Evolutionary conservation across 371 early-diverging fungal species (phyloP).

Genomic region (Hamiltosporidium tvaerminnensis): DNA sequence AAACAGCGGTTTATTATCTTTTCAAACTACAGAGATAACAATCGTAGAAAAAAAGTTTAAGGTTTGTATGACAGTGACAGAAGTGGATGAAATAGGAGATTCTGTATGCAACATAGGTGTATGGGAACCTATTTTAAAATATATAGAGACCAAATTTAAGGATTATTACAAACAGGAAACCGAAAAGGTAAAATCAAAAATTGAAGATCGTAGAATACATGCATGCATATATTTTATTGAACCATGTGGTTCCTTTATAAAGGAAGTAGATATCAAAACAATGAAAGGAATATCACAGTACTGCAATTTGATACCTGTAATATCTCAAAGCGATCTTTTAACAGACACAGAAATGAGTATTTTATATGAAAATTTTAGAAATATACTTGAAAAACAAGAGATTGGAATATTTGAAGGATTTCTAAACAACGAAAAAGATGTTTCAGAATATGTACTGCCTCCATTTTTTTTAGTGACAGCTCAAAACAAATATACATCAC

Average conservation of each 20-base stretch:
- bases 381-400: background rate
- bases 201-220: conserved; percentile 48
- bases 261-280: conserved; percentile 29
- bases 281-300: conserved; percentile 45
- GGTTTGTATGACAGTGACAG: conserved; percentile 36
- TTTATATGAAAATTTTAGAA: background rate
- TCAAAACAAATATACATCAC: background rate
- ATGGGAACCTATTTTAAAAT: conserved; percentile 29
- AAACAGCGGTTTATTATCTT: background rate
- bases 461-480: background rate
- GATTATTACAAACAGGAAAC: conserved; percentile 37
- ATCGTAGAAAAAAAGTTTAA: conserved; percentile 29
- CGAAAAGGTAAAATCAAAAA: conserved; percentile 18
- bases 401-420: background rate
- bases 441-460: background rate
- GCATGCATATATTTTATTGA: conserved; percentile 40
- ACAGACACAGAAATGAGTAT: conserved; percentile 11
- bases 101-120: conserved; percentile 17
- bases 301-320: conserved; percentile 44
- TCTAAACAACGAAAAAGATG: background rate
- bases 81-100: conserved; percentile 46
- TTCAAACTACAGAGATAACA: conserved; percentile 15
- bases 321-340: conserved; percentile 44
- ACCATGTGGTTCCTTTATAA: conserved; percentile 15
- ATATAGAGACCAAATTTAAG: conserved; percentile 28